Percentiles rank a stretch among this genome's conserved stretches.
Evolutionary conservation across 176 grass and related monocot genomes (phyloP).

Genomic region (Bonia amplexicaulis): DNA sequence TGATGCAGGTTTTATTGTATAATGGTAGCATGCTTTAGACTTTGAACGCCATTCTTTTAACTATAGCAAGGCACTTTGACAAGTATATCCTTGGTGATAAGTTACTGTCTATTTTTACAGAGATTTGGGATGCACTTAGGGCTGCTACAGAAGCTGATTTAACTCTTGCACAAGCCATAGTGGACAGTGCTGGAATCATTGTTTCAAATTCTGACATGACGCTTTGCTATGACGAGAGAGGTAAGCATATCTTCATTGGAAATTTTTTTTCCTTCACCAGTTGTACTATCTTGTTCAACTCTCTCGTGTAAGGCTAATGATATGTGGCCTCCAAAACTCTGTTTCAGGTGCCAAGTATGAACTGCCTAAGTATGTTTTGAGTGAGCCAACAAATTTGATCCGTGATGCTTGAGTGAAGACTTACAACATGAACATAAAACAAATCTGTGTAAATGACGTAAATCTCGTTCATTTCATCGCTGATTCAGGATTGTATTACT

Average conservation of each 20-base stretch:
- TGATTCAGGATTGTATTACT: not conserved
- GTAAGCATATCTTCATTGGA: conserved; percentile 18
- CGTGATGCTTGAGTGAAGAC: conserved; percentile 39
- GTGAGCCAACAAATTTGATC: conserved; percentile 83
- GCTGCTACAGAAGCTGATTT: conserved; percentile 74
- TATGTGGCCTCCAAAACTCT: not conserved
- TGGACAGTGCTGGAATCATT: conserved; percentile 87
- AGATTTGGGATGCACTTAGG: conserved; percentile 95
- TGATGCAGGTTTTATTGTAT: not conserved
- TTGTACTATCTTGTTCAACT: not conserved
- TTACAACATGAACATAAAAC: not conserved
- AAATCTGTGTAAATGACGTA: conserved; percentile 19
- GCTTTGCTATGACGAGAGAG: conserved; percentile 85
- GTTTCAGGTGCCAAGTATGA: conserved; percentile 87
- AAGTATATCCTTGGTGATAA: conserved; percentile 13
- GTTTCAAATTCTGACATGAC: conserved; percentile 76
- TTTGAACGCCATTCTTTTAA: not conserved
- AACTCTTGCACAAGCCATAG: conserved; percentile 78
- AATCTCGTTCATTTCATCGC: conserved; percentile 10
- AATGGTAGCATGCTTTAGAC: not conserved
- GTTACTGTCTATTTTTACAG: conserved; percentile 26
- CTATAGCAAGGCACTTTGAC: not conserved
- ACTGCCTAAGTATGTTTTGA: conserved; percentile 77
- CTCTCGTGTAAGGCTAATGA: not conserved
- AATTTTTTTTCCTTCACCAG: not conserved